Conservation (phyloP, 805 yeast genomes). For the Teunomyces gatunensis region DNA sequence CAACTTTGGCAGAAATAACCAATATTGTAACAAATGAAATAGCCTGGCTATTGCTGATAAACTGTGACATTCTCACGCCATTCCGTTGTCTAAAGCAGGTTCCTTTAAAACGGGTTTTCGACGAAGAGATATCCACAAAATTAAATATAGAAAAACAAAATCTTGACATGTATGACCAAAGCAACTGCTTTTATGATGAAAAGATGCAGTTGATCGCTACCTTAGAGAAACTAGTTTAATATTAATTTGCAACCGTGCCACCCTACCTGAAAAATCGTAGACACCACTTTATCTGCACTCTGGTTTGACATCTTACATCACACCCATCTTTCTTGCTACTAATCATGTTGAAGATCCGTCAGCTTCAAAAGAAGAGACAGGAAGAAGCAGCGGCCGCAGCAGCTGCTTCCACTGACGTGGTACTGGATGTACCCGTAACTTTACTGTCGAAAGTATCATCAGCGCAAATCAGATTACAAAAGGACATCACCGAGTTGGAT, state of each 20-base stretch:
- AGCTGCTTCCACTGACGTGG: constrained; percentile 18
- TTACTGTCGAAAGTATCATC: constrained; percentile 32
- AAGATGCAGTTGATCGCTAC: background rate
- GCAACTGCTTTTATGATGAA: background rate
- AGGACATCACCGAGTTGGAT: constrained; percentile 68
- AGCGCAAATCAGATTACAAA: constrained; percentile 74
- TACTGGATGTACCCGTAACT: background rate
- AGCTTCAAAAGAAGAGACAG: constrained; percentile 55
- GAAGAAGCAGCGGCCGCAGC: constrained; percentile 38
- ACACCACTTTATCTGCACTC: background rate
- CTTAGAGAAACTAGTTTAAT: background rate
- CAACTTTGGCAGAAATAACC: background rate
- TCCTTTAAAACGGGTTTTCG: background rate
- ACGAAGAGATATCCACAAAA: background rate
- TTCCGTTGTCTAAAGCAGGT: constrained; percentile 1
- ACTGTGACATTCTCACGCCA: background rate
- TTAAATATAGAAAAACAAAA: background rate
- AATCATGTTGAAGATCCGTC: constrained; percentile 49
- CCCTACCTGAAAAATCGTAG: background rate
- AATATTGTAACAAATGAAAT: background rate
- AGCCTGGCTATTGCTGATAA: background rate
- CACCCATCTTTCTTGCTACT: background rate
- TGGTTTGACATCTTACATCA: background rate
- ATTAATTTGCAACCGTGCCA: background rate
- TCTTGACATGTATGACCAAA: background rate